Conservation (phyloP, 176 grass and related monocot species). For the Oryza officinalis region DNA sequence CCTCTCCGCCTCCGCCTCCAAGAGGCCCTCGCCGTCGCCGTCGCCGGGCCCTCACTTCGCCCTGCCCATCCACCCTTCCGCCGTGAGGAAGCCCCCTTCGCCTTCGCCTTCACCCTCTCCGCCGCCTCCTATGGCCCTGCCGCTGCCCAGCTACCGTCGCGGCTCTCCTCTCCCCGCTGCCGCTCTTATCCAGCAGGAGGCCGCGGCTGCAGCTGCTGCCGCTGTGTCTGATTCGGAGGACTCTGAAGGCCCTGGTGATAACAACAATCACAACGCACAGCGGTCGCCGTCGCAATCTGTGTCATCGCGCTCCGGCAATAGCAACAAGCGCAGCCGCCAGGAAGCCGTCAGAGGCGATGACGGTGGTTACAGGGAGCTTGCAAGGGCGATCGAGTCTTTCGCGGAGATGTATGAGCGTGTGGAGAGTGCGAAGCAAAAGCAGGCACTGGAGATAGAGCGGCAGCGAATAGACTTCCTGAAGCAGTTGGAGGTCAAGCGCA, state of each 20-base stretch:
- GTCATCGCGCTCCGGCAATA: constrained; percentile 49
- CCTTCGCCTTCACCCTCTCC: constrained; percentile 39
- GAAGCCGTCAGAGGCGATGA: constrained; percentile 26
- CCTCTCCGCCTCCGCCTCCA: constrained; percentile 31
- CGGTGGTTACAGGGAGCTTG: constrained; percentile 62
- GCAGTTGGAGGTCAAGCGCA: constrained; percentile 79
- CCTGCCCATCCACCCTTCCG: not conserved
- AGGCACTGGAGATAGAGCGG: constrained; percentile 79
- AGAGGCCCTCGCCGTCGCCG: constrained; percentile 29
- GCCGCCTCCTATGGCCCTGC: constrained; percentile 46
- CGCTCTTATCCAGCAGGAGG: constrained; percentile 54
- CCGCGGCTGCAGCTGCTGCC: constrained; percentile 43
- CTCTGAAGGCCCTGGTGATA: constrained; percentile 42
- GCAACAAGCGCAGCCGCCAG: constrained; percentile 24
- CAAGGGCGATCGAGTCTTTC: constrained; percentile 74
- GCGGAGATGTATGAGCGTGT: constrained; percentile 90
- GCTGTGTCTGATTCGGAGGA: constrained; percentile 35
- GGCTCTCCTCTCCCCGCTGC: constrained; percentile 41
- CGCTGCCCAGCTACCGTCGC: constrained; percentile 36
- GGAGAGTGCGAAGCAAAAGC: constrained; percentile 73
- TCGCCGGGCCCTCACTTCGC: constrained; percentile 11
- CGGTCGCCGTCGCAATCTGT: constrained; percentile 46
- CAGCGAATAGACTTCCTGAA: constrained; percentile 78
- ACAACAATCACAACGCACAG: constrained; percentile 29
- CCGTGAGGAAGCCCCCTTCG: constrained; percentile 23